A percentile compares a stretch with the other conserved stretches of the same genome.
phyloP scores from a whole-genome alignment of 345 rosid genomes.

The Raphanus sativus region DNA sequence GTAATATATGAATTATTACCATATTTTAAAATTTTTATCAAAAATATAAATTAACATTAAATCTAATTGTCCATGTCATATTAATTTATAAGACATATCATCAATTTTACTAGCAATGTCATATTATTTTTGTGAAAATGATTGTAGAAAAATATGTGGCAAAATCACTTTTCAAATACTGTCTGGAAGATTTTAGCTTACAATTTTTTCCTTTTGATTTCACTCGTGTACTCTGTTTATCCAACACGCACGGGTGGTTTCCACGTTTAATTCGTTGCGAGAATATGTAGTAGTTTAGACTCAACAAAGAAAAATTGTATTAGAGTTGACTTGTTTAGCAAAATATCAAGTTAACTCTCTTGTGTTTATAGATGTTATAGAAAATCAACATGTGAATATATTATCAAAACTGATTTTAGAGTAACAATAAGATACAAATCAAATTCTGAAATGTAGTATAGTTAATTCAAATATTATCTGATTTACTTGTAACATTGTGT shows the following conservation, averaged over 20 bases:
- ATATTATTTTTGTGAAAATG: too few species aligned
- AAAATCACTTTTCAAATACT: too few species aligned
- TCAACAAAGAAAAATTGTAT: not conserved
- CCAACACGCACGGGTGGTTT: slow-evolving; percentile 7
- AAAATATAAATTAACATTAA: too few species aligned
- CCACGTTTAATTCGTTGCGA: not conserved
- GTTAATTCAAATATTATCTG: not conserved
- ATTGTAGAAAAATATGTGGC: too few species aligned
- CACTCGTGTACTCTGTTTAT: not conserved
- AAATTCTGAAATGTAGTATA: not conserved
- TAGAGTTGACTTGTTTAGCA: not conserved
- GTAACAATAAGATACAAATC: not conserved
- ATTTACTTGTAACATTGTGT: not conserved
- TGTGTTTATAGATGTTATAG: not conserved
- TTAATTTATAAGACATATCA: too few species aligned
- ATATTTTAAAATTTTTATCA: too few species aligned
- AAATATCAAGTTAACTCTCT: not conserved
- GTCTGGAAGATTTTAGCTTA: not conserved
- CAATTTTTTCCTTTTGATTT: not conserved
- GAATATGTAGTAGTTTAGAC: not conserved
- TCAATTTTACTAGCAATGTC: too few species aligned
- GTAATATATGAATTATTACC: too few species aligned
- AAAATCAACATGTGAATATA: not conserved
- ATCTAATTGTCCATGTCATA: too few species aligned
- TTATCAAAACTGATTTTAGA: not conserved